Conservation (phyloP, 441 rosid genomes). For the Viola pubescens region DNA sequence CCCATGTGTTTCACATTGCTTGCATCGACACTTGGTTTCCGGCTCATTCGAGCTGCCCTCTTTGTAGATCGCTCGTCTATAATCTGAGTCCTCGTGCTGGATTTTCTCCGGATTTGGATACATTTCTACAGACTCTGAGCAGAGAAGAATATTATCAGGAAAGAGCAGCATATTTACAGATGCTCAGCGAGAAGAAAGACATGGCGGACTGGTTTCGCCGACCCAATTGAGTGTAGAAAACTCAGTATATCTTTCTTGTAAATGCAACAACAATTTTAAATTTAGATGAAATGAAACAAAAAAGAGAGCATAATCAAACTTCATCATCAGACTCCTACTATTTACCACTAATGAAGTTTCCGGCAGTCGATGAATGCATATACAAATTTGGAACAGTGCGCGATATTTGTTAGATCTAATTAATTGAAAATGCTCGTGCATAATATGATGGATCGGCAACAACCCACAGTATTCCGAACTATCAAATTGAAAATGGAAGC, state of each 20-base stretch:
- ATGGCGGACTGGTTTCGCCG: neutral
- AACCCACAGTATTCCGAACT: neutral
- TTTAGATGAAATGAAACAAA: neutral
- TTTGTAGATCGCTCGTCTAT: slow-evolving; percentile 36
- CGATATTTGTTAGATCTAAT: no score
- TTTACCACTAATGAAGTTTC: no score
- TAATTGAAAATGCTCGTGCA: no score
- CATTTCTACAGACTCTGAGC: slow-evolving; percentile 12
- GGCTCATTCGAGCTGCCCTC: slow-evolving; percentile 53
- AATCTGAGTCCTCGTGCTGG: slow-evolving; percentile 6
- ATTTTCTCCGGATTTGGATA: slow-evolving; percentile 8
- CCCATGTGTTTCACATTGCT: slow-evolving; percentile 46
- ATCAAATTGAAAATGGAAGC: neutral
- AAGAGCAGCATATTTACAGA: slow-evolving; percentile 14
- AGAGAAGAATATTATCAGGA: slow-evolving; percentile 27
- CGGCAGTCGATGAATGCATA: no score
- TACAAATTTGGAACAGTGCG: no score
- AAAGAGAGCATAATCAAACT: neutral
- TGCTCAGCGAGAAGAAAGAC: slow-evolving; percentile 4
- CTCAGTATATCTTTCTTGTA: neutral
- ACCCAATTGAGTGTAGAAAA: neutral
- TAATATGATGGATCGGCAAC: no score
- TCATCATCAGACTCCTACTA: neutral
- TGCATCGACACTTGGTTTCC: slow-evolving; percentile 63
- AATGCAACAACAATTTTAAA: no score